Conservation (phyloP, 1,284 basidiomycete genomes). For the Earliella scabrosa region DNA sequence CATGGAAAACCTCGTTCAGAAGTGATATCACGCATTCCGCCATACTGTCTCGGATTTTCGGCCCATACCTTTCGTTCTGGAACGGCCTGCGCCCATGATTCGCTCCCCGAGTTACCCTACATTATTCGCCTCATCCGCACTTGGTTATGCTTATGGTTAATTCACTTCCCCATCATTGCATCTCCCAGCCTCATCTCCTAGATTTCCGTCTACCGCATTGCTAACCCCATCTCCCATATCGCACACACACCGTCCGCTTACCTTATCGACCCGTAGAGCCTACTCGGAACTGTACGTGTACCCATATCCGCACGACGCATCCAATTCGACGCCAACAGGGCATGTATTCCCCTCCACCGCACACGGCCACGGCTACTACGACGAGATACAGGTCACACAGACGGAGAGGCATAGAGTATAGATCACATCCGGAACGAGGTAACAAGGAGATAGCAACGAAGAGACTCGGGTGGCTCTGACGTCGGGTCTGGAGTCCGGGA, state of each 20-base stretch:
- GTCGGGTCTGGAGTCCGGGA: too few relatives aligned
- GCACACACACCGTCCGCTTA: background rate
- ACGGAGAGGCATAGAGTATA: too few relatives aligned
- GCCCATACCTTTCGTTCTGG: background rate
- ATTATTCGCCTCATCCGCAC: background rate
- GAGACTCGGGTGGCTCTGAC: too few relatives aligned
- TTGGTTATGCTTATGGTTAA: background rate
- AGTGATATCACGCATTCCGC: background rate
- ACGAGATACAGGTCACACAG: background rate
- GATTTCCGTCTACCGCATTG: background rate
- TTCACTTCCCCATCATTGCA: background rate
- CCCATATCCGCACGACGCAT: background rate
- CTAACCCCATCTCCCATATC: background rate
- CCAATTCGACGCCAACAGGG: background rate
- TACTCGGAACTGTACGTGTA: background rate
- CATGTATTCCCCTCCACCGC: constrained; percentile 1
- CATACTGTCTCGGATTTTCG: too few relatives aligned
- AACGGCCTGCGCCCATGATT: too few relatives aligned
- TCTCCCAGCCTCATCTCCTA: background rate
- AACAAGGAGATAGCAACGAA: too few relatives aligned
- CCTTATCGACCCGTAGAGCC: background rate
- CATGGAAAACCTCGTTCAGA: constrained; percentile 61
- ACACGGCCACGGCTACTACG: too few relatives aligned
- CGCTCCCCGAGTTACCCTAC: background rate
- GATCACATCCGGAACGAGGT: too few relatives aligned